Percentiles rank a stretch among this genome's conserved stretches.
Conservation (phyloP, 73 alveolate species). For the Tetrahymena elliotti region DNA sequence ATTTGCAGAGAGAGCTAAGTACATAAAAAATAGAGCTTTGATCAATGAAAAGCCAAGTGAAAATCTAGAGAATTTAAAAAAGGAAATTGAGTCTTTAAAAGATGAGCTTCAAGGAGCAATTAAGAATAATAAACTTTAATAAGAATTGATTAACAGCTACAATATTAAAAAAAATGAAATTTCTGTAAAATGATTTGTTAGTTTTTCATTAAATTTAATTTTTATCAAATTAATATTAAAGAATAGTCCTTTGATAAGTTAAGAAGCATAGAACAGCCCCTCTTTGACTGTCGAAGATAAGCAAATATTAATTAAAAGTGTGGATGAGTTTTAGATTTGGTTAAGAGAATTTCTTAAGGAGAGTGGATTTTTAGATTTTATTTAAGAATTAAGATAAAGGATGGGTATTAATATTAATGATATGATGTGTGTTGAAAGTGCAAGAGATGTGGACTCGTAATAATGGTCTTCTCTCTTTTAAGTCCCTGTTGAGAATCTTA, state of each 20-base stretch:
- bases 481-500: background rate
- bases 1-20: conserved; percentile 83
- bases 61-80: background rate
- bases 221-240: background rate
- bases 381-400: background rate
- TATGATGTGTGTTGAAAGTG: background rate
- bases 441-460: background rate
- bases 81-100: background rate
- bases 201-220: too few relatives aligned
- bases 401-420: background rate
- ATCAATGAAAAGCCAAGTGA: background rate
- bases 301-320: background rate
- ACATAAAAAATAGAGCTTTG: conserved; percentile 5
- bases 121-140: background rate
- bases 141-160: background rate
- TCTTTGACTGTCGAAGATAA: background rate
- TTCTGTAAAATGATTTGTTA: background rate
- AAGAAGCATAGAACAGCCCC: background rate
- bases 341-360: background rate
- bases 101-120: background rate
- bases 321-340: background rate
- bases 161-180: background rate
- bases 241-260: background rate
- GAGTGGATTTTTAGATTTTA: background rate
- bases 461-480: background rate